Conservation (phyloP, 2,329 filamentous ascomycete species). For the Juglanconis oblonga region DNA sequence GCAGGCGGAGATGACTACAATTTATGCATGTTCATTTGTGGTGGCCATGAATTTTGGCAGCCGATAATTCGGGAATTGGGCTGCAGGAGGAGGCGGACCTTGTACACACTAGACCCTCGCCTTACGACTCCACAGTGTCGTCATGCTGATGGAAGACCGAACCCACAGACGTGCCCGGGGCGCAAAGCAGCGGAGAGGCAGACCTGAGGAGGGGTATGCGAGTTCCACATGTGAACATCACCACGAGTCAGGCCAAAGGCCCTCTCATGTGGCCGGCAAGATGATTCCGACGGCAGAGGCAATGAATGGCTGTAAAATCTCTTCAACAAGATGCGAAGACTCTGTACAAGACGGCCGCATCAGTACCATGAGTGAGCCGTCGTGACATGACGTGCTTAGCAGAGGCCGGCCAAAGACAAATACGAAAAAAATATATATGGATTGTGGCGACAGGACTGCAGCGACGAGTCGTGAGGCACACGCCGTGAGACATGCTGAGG, state of each 20-base stretch:
- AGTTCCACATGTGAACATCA: not conserved
- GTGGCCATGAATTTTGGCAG: not conserved
- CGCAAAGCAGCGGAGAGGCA: no score
- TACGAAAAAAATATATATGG: no score
- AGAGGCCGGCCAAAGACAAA: no score
- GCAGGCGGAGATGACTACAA: not conserved
- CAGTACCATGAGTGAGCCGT: no score
- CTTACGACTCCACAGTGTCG: not conserved
- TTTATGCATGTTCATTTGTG: not conserved
- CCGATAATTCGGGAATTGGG: not conserved
- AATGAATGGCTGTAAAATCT: not conserved
- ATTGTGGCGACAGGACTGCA: no score
- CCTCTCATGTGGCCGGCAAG: not conserved
- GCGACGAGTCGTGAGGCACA: no score
- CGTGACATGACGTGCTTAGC: no score
- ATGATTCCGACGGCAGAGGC: not conserved
- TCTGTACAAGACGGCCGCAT: no score
- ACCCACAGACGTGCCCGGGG: no score
- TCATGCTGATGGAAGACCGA: not conserved
- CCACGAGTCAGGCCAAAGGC: not conserved
- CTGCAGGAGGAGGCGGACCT: not conserved
- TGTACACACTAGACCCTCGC: not conserved
- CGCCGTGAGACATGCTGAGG: no score
- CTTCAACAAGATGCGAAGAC: no score
- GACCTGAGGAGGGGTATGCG: not conserved